phyloP scores from a whole-genome alignment of 2,329 filamentous ascomycete genomes.

The Aspergillus clavatus region DNA sequence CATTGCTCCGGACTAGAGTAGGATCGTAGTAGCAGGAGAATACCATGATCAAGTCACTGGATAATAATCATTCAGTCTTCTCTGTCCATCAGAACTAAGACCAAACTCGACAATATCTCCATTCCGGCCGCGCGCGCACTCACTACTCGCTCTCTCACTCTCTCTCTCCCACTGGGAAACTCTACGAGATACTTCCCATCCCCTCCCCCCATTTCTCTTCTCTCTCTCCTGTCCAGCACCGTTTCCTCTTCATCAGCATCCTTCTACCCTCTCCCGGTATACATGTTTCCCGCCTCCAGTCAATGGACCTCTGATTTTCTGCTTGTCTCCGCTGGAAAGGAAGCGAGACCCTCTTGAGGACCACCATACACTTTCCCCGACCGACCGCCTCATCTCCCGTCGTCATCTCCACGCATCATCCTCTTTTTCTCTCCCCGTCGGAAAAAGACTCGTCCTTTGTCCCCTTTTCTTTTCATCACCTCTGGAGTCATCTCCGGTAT shows the following conservation, averaged over 20 bases:
- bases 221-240: background rate
- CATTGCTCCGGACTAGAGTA: too few relatives aligned
- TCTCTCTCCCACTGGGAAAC: background rate
- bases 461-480: conserved; percentile 7
- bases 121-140: background rate
- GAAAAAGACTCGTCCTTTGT: conserved; percentile 2
- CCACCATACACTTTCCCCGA: conserved; percentile 14
- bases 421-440: conserved; percentile 1
- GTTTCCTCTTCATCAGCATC: background rate
- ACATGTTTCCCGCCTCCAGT: background rate
- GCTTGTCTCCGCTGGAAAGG: conserved; percentile 1
- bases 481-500: conserved; percentile 3
- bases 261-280: background rate
- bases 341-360: conserved; percentile 8
- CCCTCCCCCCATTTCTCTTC: background rate
- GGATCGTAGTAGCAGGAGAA: too few relatives aligned
- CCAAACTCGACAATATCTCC: conserved; percentile 1
- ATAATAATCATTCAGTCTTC: too few relatives aligned
- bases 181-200: background rate
- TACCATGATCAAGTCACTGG: too few relatives aligned
- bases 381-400: conserved; percentile 23
- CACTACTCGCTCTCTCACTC: too few relatives aligned
- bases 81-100: background rate
- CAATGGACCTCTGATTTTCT: background rate
- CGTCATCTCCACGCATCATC: conserved; percentile 22